Conservation (phyloP, 169 alveolate genomes). For the Blepharisma undulans region DNA sequence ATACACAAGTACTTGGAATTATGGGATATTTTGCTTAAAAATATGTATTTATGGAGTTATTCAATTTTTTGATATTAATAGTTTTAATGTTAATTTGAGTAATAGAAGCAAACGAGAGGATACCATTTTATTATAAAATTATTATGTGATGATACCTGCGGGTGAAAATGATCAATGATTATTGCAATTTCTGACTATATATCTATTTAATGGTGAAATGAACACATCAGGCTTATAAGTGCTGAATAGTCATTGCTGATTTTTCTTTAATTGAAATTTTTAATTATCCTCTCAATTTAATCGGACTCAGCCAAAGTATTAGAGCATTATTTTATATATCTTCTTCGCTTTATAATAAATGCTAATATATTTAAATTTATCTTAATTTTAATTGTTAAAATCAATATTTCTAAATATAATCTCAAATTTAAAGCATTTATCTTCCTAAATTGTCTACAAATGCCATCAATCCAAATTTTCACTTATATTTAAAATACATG, state of each 20-base stretch:
- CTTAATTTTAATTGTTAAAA: too few species aligned
- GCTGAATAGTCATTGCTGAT: neutral
- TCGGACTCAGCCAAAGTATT: too few species aligned
- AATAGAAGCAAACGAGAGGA: too few species aligned
- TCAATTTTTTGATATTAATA: neutral
- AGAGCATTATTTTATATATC: too few species aligned
- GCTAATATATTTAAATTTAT: too few species aligned
- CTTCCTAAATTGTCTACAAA: neutral
- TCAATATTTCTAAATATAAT: too few species aligned
- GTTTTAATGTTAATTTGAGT: neutral
- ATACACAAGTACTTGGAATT: neutral
- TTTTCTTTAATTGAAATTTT: too few species aligned
- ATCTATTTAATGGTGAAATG: neutral
- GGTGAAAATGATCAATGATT: neutral
- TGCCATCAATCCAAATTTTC: neutral
- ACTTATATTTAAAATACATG: neutral
- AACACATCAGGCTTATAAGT: neutral
- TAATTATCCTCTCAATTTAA: too few species aligned
- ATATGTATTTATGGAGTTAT: neutral
- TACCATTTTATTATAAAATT: neutral
- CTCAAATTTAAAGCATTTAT: neutral
- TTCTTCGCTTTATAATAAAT: neutral
- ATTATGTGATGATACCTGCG: neutral
- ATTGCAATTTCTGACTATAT: neutral
- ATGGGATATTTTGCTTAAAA: neutral